A percentile compares a stretch with the other conserved stretches of the same genome.
Evolutionary conservation across 352 stramenopile genomes (phyloP).

Genomic region (Blastocystis sp.): DNA sequence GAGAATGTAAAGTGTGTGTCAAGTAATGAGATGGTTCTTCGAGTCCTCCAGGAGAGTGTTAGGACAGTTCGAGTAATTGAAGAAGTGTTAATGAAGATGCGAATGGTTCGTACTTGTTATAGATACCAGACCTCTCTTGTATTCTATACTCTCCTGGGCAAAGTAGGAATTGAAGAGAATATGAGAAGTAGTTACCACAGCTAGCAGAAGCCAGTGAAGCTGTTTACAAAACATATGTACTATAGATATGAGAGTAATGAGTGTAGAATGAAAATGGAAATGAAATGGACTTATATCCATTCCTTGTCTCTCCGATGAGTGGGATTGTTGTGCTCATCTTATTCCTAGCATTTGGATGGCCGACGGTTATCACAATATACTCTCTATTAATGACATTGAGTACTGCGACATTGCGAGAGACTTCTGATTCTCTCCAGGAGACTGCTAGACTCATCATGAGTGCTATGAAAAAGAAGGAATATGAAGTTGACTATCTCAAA

Average conservation of each 20-base stretch:
- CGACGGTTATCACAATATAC: conserved; percentile 1
- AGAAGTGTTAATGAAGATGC: conserved; percentile 46
- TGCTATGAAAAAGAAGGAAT: conserved; percentile 15
- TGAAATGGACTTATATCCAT: conserved; percentile 37
- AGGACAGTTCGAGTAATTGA: background rate
- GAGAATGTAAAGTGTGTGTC: conserved; percentile 40
- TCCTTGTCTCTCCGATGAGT: conserved; percentile 11
- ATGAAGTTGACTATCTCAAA: background rate
- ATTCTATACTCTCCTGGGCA: conserved; percentile 6
- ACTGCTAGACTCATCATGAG: background rate
- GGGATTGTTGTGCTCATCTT: background rate
- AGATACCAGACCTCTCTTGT: conserved; percentile 9
- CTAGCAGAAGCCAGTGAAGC: background rate
- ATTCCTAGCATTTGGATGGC: conserved; percentile 45
- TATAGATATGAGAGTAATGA: background rate
- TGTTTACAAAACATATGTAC: background rate
- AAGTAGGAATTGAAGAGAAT: background rate
- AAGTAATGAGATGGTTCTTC: conserved; percentile 30
- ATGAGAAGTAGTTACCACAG: conserved; percentile 5
- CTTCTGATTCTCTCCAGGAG: background rate
- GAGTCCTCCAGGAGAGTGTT: background rate
- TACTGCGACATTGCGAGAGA: background rate
- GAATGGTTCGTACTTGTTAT: background rate
- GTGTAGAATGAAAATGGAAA: background rate
- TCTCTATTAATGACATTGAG: background rate